Conservation (phyloP, 129 eudicot species). For the Escallonia rubra region DNA sequence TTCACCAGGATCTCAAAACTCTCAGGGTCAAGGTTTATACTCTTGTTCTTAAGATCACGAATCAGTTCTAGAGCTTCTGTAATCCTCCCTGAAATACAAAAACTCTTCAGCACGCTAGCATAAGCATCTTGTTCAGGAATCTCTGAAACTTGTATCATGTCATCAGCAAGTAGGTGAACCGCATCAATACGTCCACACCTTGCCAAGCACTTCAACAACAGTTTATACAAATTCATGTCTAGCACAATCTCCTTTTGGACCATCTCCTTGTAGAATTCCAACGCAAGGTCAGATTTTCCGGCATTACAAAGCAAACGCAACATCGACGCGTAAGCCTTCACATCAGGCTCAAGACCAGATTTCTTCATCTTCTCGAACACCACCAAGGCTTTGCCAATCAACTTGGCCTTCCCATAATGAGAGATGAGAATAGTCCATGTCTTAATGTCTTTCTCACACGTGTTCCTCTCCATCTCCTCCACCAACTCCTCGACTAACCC, state of each 20-base stretch:
- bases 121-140: constrained; percentile 45
- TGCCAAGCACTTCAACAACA: constrained; percentile 53
- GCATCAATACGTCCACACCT: constrained; percentile 36
- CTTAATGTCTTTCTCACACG: constrained; percentile 52
- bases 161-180: constrained; percentile 40
- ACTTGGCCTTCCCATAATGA: constrained; percentile 58
- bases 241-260: constrained; percentile 41
- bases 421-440: constrained; percentile 74
- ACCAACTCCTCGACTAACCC: constrained; percentile 50
- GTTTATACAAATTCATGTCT: constrained; percentile 32
- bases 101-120: constrained; percentile 49
- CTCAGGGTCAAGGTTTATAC: constrained; percentile 33
- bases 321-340: constrained; percentile 41
- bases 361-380: constrained; percentile 59
- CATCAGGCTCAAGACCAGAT: constrained; percentile 63
- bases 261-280: constrained; percentile 86
- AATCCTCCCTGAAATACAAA: constrained; percentile 65
- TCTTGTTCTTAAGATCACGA: constrained; percentile 47
- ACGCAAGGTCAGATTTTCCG: constrained; percentile 54
- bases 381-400: constrained; percentile 60
- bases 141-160: constrained; percentile 55
- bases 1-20: constrained; percentile 54
- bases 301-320: constrained; percentile 52
- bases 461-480: constrained; percentile 56
- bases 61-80: constrained; percentile 72